These are phyloP conservation scores for Clarireedia monteithiana DNA, from an alignment of 2,329 filamentous ascomycete genomes.

Conservation along the genomic window DNA sequence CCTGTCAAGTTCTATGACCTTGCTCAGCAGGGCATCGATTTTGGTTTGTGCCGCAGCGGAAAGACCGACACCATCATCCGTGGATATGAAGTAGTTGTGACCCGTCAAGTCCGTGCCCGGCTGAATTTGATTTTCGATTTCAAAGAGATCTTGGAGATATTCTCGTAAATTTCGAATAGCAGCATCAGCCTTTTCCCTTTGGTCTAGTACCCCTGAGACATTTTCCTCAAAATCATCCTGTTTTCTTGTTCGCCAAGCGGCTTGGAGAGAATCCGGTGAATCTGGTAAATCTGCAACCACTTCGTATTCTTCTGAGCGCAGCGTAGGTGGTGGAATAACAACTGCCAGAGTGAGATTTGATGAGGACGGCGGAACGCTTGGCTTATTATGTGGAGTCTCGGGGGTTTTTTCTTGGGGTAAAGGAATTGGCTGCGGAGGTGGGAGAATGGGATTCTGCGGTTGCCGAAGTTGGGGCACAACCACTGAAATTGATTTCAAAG, in stretches of 20 bases:
- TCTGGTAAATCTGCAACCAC: constrained; percentile 22
- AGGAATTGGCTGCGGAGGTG: not conserved
- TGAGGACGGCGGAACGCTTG: not conserved
- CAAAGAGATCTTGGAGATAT: constrained; percentile 64
- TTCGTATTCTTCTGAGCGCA: constrained; percentile 25
- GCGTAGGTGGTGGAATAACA: constrained; percentile 22
- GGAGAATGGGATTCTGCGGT: not conserved
- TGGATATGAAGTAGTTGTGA: constrained; percentile 40
- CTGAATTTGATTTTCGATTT: constrained; percentile 65
- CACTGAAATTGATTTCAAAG: not conserved
- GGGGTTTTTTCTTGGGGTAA: not conserved
- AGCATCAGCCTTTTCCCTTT: constrained; percentile 72
- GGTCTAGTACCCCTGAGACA: constrained; percentile 60
- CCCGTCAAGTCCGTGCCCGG: constrained; percentile 35
- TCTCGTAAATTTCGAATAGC: constrained; percentile 64
- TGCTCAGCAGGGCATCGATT: constrained; percentile 66
- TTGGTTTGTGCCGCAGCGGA: constrained; percentile 60
- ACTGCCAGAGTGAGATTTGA: constrained; percentile 20
- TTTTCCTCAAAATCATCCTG: constrained; percentile 47
- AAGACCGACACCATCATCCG: constrained; percentile 58
- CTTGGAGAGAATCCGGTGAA: constrained; percentile 22
- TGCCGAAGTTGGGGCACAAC: not conserved
- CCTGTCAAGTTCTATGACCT: constrained; percentile 60
- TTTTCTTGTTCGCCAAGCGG: constrained; percentile 36
- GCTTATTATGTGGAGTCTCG: not conserved